Evolutionary conservation across 768 basidiomycete species (phyloP), one percentile per base, ranked within the genome.

Genomic region (Lentinula boryana): DNA sequence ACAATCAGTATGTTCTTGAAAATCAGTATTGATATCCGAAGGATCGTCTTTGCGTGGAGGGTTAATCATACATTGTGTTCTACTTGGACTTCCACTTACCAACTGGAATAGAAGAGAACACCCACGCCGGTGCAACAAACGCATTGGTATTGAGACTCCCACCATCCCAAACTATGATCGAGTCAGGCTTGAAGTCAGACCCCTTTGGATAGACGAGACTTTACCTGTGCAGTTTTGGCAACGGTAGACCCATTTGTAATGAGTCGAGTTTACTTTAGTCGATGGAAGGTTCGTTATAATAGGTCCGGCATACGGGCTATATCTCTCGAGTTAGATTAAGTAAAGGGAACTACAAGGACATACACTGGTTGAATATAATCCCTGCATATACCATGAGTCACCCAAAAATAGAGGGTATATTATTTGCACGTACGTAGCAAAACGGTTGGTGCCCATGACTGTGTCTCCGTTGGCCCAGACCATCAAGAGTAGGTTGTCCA

Each of bases 211-310:
- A 16, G 31, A 52, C 3, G 18, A 18, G 56, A 23, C 76, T 78
- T 61, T 68, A 84, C 84, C 72, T 48, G 84, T 80, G 74, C 86
- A 87, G 69, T 85, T 81, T 66, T 85, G 82, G 77, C 86, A 87
- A 16, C 84, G 76, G 72, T 79, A 87, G 3, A 86, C 83, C 80
- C 83, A 86, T 63, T 84, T 85, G 84, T 84, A 86, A 63, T 85
- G 82, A 1, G 84, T 86, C 0, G 82, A 68, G 63, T 85, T 85
- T 27, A 85, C 77, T 58, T 71, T 75, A 15, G 80, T 78, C 7
- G 76, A 74, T 4, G 80, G 78, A 10, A 85, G 71, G 48, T 77
- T 77, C 1, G 84, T 86, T 51, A 87, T 70, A 15, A 75, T 72
- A 0, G 84, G 84, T 1, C 83, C 84, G 16, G 69, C 57, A 67